These are phyloP conservation scores for Leishmania gerbilli DNA, from an alignment of 208 protist genomes.

Conservation along the genomic window DNA sequence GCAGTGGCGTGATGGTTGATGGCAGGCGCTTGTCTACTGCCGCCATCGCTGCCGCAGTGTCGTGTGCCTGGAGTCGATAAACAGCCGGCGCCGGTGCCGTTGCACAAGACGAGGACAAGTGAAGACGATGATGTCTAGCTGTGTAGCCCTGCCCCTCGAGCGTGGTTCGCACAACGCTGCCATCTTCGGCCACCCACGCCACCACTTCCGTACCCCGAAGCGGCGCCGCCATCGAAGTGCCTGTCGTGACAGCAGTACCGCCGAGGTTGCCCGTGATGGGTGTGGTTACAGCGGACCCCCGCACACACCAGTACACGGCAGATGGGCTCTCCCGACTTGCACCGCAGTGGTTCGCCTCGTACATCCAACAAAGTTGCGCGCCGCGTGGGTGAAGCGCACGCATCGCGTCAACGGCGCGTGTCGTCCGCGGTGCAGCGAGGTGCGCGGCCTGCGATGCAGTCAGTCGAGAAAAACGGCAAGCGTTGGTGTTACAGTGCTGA, in stretches of 20 bases:
- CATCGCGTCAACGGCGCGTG: conserved; percentile 24
- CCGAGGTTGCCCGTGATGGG: not conserved
- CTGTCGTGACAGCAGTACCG: not conserved
- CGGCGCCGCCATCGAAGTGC: not conserved
- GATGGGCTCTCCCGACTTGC: conserved; percentile 46
- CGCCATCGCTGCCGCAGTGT: not conserved
- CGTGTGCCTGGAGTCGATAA: conserved; percentile 11
- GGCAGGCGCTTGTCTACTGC: conserved; percentile 15
- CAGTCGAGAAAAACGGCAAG: conserved; percentile 26
- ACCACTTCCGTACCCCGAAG: conserved; percentile 33
- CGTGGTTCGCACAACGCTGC: conserved; percentile 41
- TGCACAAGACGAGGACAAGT: conserved; percentile 18
- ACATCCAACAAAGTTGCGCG: conserved; percentile 51
- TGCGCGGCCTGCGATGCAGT: conserved; percentile 20
- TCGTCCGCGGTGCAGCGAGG: conserved; percentile 26
- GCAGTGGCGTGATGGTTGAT: conserved; percentile 16
- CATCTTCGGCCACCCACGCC: conserved; percentile 72
- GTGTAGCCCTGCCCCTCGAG: conserved; percentile 51
- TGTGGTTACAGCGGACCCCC: not conserved
- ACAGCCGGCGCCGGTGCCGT: conserved; percentile 37
- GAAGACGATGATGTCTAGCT: conserved; percentile 48
- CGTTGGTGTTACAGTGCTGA: conserved; percentile 7
- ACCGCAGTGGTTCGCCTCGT: conserved; percentile 15
- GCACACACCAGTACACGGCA: conserved; percentile 72
- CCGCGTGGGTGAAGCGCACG: conserved; percentile 13